These are phyloP conservation scores for Cenchrus fungigraminus DNA, from an alignment of 176 grass and related monocot genomes.

Conservation along the genomic window DNA sequence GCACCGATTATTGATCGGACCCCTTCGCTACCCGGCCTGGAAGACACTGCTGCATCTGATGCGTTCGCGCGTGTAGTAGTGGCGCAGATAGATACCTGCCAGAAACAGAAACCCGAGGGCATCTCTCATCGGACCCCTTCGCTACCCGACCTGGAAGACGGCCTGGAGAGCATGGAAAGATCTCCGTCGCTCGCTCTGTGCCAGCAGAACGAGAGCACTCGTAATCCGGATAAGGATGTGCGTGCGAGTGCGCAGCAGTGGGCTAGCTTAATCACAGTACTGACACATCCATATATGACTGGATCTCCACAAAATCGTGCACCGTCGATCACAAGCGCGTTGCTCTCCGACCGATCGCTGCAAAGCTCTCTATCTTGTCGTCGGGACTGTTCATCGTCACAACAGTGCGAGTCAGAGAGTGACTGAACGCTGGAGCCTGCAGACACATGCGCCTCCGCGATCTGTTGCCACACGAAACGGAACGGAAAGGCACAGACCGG, in stretches of 20 bases:
- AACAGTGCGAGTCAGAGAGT: too few species aligned
- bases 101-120: neutral
- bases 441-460: too few species aligned
- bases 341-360: too few species aligned
- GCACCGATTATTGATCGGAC: constrained; percentile 28
- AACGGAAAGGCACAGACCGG: too few species aligned
- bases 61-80: neutral
- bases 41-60: neutral
- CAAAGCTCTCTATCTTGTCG: too few species aligned
- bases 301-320: neutral
- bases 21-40: neutral
- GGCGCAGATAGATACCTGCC: neutral
- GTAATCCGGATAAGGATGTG: neutral
- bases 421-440: too few species aligned
- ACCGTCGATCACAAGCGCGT: neutral
- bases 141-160: too few species aligned
- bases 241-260: too few species aligned
- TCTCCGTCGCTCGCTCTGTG: neutral
- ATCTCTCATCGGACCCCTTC: too few species aligned
- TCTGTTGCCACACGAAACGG: too few species aligned
- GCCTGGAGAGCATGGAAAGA: neutral
- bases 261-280: neutral
- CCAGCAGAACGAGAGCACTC: neutral
- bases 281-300: neutral
- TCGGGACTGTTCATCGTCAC: too few species aligned